These are phyloP conservation scores for Trametes cubensis DNA, from an alignment of 768 basidiomycete species.

Conservation along the genomic window DNA sequence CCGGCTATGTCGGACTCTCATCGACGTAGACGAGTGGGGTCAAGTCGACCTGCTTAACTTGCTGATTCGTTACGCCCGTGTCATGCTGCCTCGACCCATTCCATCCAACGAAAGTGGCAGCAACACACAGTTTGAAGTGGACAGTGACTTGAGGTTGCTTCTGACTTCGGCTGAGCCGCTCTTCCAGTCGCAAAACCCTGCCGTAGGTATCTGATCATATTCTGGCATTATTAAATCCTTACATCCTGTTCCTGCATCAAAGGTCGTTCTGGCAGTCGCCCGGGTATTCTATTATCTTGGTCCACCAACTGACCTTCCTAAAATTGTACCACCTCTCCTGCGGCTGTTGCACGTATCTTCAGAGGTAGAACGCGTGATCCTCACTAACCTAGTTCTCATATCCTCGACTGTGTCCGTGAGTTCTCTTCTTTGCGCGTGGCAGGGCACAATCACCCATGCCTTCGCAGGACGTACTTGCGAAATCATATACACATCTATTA, in stretches of 20 bases:
- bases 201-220: conserved; percentile 52
- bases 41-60: conserved; percentile 81
- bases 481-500: conserved; percentile 67
- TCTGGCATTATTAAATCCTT: not conserved
- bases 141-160: conserved; percentile 77
- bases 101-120: conserved; percentile 34
- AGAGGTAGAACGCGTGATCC: conserved; percentile 76
- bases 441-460: not conserved
- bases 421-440: conserved; percentile 4
- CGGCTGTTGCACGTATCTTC: conserved; percentile 66
- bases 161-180: conserved; percentile 73
- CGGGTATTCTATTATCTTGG: conserved; percentile 76
- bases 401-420: conserved; percentile 68
- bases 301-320: conserved; percentile 54
- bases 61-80: conserved; percentile 78
- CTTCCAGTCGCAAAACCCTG: conserved; percentile 85
- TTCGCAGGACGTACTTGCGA: conserved; percentile 61
- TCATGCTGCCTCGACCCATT: conserved; percentile 74
- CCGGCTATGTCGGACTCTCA: conserved; percentile 76
- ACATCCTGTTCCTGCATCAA: conserved; percentile 1
- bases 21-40: conserved; percentile 97
- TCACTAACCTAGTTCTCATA: conserved; percentile 72
- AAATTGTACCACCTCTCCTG: conserved; percentile 72
- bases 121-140: conserved; percentile 57
- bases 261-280: conserved; percentile 82